phyloP scores from a whole-genome alignment of 2,329 filamentous ascomycete genomes.

The Ophiostoma sp. region DNA sequence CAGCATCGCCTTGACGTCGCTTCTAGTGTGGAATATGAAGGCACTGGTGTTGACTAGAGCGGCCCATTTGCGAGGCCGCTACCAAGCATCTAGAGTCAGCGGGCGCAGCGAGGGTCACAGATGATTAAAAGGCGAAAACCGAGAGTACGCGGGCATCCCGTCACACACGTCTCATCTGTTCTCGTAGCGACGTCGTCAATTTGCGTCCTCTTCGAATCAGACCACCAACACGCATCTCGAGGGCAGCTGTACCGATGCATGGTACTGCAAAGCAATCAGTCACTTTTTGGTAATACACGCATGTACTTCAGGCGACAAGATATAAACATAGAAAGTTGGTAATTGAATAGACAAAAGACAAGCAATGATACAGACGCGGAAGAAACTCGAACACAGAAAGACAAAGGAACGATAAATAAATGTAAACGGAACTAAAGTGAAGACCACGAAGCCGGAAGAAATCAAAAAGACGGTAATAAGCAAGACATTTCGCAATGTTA shows the following conservation, averaged over 20 bases:
- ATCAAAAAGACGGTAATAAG: not conserved
- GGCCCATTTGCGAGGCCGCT: not conserved
- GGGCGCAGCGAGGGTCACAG: not conserved
- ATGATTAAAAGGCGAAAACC: not conserved
- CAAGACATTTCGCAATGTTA: too few relatives aligned
- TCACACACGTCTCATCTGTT: too few relatives aligned
- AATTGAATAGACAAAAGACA: conserved; percentile 2
- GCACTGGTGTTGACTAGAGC: not conserved
- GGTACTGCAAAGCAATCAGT: not conserved
- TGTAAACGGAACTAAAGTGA: not conserved
- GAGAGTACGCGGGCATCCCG: too few relatives aligned
- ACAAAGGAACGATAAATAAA: not conserved
- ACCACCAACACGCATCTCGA: too few relatives aligned
- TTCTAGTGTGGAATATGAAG: not conserved
- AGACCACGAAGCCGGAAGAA: not conserved
- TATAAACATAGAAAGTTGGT: not conserved
- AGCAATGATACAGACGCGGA: not conserved
- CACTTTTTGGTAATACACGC: not conserved
- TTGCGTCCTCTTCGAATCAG: too few relatives aligned
- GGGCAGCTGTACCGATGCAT: too few relatives aligned
- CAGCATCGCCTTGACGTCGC: not conserved
- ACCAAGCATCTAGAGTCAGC: not conserved
- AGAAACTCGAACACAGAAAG: not conserved
- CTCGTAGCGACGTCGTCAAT: too few relatives aligned
- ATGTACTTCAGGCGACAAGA: not conserved